phyloP scores from a whole-genome alignment of 73 alveolate genomes.

The Durusdinium trenchii region DNA sequence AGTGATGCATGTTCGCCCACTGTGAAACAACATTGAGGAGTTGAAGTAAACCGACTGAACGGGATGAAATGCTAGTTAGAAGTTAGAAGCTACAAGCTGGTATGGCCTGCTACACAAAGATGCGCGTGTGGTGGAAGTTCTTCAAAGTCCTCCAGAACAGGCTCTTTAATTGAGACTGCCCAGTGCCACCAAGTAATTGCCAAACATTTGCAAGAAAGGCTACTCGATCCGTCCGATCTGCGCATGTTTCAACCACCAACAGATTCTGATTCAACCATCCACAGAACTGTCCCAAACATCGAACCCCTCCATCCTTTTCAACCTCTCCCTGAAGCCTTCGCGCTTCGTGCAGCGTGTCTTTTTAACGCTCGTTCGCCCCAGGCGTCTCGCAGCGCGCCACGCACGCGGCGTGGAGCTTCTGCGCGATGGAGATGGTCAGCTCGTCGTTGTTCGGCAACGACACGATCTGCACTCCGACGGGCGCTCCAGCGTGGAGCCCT shows the following conservation, averaged over 20 bases:
- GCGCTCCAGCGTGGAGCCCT: constrained; percentile 50
- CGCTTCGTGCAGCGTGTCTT: too few relatives aligned
- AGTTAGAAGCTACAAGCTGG: background rate
- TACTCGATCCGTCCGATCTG: too few relatives aligned
- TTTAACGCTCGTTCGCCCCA: background rate
- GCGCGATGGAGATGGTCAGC: constrained; percentile 57
- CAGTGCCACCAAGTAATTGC: too few relatives aligned
- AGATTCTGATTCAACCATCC: too few relatives aligned
- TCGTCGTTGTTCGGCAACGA: constrained; percentile 69
- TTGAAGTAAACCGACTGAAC: background rate
- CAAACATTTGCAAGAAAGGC: too few relatives aligned
- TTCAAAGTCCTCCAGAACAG: constrained; percentile 8
- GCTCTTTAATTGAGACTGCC: too few relatives aligned
- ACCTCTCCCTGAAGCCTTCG: too few relatives aligned
- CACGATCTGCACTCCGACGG: constrained; percentile 58
- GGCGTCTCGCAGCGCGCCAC: constrained; percentile 61
- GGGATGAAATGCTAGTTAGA: background rate
- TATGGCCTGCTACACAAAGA: constrained; percentile 15
- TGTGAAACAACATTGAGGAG: background rate
- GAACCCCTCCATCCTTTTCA: too few relatives aligned
- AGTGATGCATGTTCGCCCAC: too few relatives aligned
- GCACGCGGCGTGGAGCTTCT: background rate
- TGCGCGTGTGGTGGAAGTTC: constrained; percentile 34
- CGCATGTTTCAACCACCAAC: too few relatives aligned
- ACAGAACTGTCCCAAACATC: too few relatives aligned